Percentiles rank a stretch among this genome's conserved stretches.
Conservation (phyloP, 1,284 basidiomycete genomes). For the Boletus mariae region DNA sequence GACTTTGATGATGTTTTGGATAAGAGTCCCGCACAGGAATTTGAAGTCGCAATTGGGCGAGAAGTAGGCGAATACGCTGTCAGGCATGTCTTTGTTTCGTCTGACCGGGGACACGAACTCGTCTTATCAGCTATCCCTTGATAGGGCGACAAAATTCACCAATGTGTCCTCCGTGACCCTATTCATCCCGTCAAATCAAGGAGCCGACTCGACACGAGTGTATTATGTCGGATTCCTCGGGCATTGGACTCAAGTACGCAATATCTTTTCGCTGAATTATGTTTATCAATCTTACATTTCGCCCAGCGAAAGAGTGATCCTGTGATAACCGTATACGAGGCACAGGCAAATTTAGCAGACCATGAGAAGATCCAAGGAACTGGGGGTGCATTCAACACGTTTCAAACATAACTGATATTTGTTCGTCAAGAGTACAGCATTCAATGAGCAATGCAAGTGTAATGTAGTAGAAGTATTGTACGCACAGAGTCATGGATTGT, state of each 20-base stretch:
- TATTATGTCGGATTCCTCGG: constrained; percentile 82
- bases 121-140: background rate
- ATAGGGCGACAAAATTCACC: constrained; percentile 72
- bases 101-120: background rate
- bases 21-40: constrained; percentile 61
- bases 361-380: constrained; percentile 77
- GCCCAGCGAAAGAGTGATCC: constrained; percentile 62
- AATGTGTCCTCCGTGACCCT: constrained; percentile 69
- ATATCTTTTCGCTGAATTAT: background rate
- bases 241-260: constrained; percentile 66
- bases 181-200: constrained; percentile 72
- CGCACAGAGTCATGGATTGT: no score
- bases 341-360: constrained; percentile 75
- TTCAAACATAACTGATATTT: constrained; percentile 17
- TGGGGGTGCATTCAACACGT: constrained; percentile 50
- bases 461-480: constrained; percentile 12
- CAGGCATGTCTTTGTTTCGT: constrained; percentile 43
- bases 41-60: constrained; percentile 59
- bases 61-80: constrained; percentile 74
- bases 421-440: constrained; percentile 2
- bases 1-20: constrained; percentile 73
- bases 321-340: constrained; percentile 74
- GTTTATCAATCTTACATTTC: constrained; percentile 4
- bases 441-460: constrained; percentile 12
- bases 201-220: constrained; percentile 63